A percentile compares a stretch with the other conserved stretches of the same genome.
These are phyloP conservation scores for Metrosideros polymorpha DNA, from an alignment of 441 rosid species.

Conservation along the genomic window DNA sequence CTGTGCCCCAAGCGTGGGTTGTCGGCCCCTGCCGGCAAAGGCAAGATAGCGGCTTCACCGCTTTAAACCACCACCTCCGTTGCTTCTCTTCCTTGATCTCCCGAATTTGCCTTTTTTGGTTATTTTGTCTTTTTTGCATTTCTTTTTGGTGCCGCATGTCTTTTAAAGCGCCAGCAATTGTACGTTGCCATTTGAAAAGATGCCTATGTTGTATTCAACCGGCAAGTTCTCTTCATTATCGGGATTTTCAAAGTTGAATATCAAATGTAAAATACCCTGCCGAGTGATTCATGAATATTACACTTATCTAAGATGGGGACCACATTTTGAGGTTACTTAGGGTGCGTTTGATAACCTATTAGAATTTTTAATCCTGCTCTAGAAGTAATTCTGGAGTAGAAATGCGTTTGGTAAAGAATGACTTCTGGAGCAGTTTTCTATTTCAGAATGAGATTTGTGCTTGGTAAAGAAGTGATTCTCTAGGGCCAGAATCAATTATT, in stretches of 20 bases:
- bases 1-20: neutral
- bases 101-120: neutral
- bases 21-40: accelerated
- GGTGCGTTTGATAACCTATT: too few relatives aligned
- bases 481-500: too few relatives aligned
- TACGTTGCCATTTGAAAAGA: neutral
- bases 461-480: too few relatives aligned
- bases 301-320: neutral
- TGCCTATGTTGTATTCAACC: neutral
- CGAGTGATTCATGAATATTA: too few relatives aligned
- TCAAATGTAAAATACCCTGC: too few relatives aligned
- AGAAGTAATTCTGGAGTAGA: too few relatives aligned
- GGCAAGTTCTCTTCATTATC: neutral
- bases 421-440: too few relatives aligned
- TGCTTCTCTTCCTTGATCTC: neutral
- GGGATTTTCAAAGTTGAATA: neutral
- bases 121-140: neutral
- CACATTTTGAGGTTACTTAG: neutral
- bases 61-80: neutral
- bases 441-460: too few relatives aligned
- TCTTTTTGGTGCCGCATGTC: neutral
- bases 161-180: neutral
- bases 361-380: too few relatives aligned
- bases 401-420: too few relatives aligned
- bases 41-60: neutral